Conservation (phyloP, 768 basidiomycete species). For the Tulasnella sp. region DNA sequence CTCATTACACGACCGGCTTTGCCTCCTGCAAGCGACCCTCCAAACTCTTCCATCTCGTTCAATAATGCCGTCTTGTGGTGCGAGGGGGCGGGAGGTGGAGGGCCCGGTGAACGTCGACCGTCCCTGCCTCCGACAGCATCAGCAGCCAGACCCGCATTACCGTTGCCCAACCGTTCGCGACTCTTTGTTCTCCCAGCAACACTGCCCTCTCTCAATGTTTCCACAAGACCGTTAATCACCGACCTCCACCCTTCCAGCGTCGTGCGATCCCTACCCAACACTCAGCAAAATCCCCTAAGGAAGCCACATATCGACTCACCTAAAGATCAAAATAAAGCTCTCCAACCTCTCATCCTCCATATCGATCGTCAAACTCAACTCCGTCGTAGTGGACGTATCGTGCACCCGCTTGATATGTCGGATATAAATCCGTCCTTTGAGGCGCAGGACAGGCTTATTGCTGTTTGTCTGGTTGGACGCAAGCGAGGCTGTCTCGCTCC, state of each 20-base stretch:
- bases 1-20: constrained; percentile 15
- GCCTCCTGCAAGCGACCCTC: background rate
- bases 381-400: constrained; percentile 56
- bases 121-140: background rate
- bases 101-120: constrained; percentile 6
- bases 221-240: constrained; percentile 67
- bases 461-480: constrained; percentile 24
- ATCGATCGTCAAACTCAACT: constrained; percentile 89
- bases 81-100: constrained; percentile 2
- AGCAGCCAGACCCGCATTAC: background rate
- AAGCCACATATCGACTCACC: background rate
- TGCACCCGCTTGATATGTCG: constrained; percentile 85
- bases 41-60: constrained; percentile 19
- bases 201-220: background rate
- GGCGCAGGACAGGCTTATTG: constrained; percentile 59
- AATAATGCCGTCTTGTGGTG: background rate
- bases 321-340: constrained; percentile 92
- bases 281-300: too few relatives aligned
- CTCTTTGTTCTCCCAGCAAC: background rate
- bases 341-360: constrained; percentile 94
- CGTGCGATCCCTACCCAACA: constrained; percentile 68
- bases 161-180: background rate
- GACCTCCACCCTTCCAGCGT: constrained; percentile 81
- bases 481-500: constrained; percentile 35
- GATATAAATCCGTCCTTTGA: constrained; percentile 93